A percentile compares a stretch with the other conserved stretches of the same genome.
phyloP scores from a whole-genome alignment of 2,329 filamentous ascomycete genomes.

The Beauveria sp. region DNA sequence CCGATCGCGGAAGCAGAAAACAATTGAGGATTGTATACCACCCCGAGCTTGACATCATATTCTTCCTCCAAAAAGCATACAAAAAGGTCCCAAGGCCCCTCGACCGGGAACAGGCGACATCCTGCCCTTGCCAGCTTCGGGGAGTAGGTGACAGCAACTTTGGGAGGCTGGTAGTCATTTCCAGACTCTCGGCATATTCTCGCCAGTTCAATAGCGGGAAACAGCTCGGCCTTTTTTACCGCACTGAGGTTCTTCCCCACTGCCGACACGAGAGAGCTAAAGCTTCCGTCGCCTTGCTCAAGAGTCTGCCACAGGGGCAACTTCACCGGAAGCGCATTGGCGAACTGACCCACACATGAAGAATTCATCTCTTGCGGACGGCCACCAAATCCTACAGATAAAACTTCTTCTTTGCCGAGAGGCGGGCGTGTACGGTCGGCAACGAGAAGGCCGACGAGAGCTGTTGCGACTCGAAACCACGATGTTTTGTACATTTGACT shows the following conservation, averaged over 20 bases:
- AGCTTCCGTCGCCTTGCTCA: neutral
- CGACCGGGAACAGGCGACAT: no score
- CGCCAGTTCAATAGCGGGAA: conserved; percentile 10
- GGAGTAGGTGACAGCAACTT: no score
- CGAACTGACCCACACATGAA: conserved; percentile 13
- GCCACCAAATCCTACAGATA: conserved; percentile 10
- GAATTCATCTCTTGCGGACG: conserved; percentile 1
- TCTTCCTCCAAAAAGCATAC: no score
- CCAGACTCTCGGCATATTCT: conserved; percentile 3
- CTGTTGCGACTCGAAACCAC: conserved; percentile 13
- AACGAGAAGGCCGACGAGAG: conserved; percentile 11
- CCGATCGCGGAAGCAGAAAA: no score
- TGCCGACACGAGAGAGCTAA: conserved; percentile 10
- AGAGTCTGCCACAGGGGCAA: conserved; percentile 12
- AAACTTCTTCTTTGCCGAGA: conserved; percentile 11
- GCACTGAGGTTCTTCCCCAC: conserved; percentile 13
- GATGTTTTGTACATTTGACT: no score
- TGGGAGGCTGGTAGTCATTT: conserved; percentile 11
- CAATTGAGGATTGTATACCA: no score
- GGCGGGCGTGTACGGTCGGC: conserved; percentile 8
- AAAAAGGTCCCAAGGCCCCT: no score
- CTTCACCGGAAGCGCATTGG: conserved; percentile 13
- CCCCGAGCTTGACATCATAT: no score
- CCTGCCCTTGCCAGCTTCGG: no score
- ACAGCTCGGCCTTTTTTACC: conserved; percentile 12